Evolutionary conservation across 805 yeast genomes (phyloP).

Genomic region (Saccharomycopsis oosterbeekiorum): DNA sequence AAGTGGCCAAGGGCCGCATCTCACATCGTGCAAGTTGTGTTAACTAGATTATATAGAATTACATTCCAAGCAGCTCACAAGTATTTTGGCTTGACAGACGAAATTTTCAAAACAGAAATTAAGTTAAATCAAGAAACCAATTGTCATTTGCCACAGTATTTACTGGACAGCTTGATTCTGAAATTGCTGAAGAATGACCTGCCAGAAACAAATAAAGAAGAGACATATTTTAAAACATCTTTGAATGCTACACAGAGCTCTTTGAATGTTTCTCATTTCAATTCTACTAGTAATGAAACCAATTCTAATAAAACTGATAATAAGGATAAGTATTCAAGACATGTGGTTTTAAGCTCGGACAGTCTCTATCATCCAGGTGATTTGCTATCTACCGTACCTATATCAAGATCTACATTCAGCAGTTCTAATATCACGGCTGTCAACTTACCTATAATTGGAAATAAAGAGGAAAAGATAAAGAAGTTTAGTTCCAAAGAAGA

Average conservation of each 20-base stretch:
- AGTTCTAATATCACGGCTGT: conserved; percentile 8
- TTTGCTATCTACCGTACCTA: conserved; percentile 69
- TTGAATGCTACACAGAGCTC: background rate
- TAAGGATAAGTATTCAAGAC: conserved; percentile 29
- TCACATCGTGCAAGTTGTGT: conserved; percentile 86
- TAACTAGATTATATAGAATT: conserved; percentile 78
- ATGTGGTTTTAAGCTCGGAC: conserved; percentile 44
- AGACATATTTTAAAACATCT: background rate
- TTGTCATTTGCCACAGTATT: conserved; percentile 51
- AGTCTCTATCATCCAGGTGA: conserved; percentile 74
- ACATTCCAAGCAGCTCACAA: conserved; percentile 85
- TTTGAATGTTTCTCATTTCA: background rate
- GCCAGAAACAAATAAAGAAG: background rate
- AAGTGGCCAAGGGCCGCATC: conserved; percentile 86
- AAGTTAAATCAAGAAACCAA: conserved; percentile 43
- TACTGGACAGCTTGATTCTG: conserved; percentile 44
- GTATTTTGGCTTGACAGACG: conserved; percentile 76
- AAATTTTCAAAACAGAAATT: conserved; percentile 68
- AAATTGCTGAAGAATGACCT: background rate
- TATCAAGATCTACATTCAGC: conserved; percentile 31
- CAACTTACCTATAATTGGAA: background rate
- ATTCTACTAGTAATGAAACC: background rate
- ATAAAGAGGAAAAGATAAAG: conserved; percentile 19
- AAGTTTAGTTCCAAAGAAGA: conserved; percentile 50
- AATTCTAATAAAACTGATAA: background rate